Evolutionary conservation across 129 eudicot species (phyloP).

Genomic region (Solidago caesia): DNA sequence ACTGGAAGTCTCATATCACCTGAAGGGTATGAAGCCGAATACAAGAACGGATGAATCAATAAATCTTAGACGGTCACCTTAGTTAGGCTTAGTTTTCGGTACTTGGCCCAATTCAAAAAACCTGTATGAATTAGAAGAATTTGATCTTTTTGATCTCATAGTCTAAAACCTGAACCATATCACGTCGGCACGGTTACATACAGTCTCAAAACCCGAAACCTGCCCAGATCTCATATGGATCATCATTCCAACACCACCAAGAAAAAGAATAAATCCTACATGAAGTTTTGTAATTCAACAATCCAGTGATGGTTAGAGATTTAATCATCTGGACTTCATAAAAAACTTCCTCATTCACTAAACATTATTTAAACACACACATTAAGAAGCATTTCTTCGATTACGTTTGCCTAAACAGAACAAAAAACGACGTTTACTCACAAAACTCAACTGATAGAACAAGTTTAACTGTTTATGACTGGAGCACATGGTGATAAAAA

Average conservation of each 20-base stretch:
- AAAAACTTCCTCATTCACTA: conserved; percentile 27
- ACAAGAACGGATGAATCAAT: too few relatives aligned
- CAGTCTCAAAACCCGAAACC: too few relatives aligned
- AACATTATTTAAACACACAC: conserved; percentile 18
- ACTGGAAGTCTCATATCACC: too few relatives aligned
- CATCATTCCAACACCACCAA: neutral
- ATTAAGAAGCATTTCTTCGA: conserved; percentile 21
- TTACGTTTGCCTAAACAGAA: conserved; percentile 14
- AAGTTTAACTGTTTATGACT: neutral
- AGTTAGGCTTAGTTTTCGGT: too few relatives aligned
- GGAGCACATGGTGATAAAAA: neutral
- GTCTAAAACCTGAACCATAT: too few relatives aligned
- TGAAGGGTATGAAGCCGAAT: too few relatives aligned
- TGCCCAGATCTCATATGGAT: neutral
- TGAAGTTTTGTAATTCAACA: neutral
- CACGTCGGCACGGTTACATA: too few relatives aligned
- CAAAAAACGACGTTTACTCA: conserved; percentile 26
- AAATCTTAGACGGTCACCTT: too few relatives aligned
- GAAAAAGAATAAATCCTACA: neutral
- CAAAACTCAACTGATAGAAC: neutral
- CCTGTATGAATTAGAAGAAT: too few relatives aligned
- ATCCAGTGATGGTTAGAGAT: conserved; percentile 15
- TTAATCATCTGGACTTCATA: conserved; percentile 28
- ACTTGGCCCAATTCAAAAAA: too few relatives aligned
- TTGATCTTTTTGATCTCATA: too few relatives aligned